Evolutionary conservation across 495 filamentous ascomycete species (phyloP).

Genomic region (Penicillium coffeae): DNA sequence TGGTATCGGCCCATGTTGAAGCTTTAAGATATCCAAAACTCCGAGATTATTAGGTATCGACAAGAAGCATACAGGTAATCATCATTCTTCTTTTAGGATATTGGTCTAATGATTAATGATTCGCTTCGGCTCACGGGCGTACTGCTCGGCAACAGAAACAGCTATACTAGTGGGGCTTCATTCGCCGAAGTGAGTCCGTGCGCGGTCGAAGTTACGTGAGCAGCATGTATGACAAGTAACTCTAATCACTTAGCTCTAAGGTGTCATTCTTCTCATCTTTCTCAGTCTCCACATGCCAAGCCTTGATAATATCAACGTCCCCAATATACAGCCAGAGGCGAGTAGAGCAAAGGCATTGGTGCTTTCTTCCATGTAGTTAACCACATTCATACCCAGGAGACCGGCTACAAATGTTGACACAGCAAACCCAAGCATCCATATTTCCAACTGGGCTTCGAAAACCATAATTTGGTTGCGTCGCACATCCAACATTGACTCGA

Average conservation of each 20-base stretch:
- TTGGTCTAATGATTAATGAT: too few species aligned
- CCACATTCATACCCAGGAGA: conserved; percentile 33
- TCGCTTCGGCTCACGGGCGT: too few species aligned
- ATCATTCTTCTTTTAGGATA: too few species aligned
- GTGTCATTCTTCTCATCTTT: conserved; percentile 17
- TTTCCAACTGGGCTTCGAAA: conserved; percentile 30
- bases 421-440: conserved; percentile 29
- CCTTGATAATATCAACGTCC: conserved; percentile 13
- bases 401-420: conserved; percentile 30
- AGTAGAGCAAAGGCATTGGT: conserved; percentile 21
- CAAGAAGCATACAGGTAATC: too few species aligned
- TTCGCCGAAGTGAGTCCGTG: too few species aligned
- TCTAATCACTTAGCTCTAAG: conserved; percentile 7
- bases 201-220: not conserved
- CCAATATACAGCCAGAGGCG: conserved; percentile 12
- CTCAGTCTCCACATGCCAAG: conserved; percentile 22
- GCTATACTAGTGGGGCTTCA: too few species aligned
- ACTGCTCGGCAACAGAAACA: too few species aligned
- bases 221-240: not conserved
- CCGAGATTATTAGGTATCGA: too few species aligned
- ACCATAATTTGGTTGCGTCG: conserved; percentile 37
- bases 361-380: conserved; percentile 30
- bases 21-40: too few species aligned
- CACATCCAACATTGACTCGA: conserved; percentile 26
- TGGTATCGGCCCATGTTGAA: too few species aligned